Conservation (phyloP, 2,329 filamentous ascomycete genomes). For the Magnaporthiopsis poae region DNA sequence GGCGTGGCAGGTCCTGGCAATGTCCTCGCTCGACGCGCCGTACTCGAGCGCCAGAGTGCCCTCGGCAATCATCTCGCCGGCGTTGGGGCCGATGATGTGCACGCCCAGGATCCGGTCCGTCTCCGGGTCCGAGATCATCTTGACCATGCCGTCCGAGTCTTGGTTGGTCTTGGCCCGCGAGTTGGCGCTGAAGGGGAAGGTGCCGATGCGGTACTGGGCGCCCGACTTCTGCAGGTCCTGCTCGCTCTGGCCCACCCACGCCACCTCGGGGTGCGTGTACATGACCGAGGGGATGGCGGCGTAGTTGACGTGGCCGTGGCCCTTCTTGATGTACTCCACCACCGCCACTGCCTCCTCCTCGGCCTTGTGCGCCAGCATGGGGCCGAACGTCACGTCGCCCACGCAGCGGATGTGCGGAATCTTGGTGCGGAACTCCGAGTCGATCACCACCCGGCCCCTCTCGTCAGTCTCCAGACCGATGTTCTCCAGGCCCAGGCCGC, state of each 20-base stretch:
- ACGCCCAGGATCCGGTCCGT: slow-evolving; percentile 91
- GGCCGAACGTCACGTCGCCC: slow-evolving; percentile 91
- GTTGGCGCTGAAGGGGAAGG: slow-evolving; percentile 96
- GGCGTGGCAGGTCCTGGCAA: slow-evolving; percentile 88
- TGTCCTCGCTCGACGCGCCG: slow-evolving; percentile 87
- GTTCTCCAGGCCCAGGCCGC: slow-evolving; percentile 85
- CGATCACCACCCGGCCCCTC: slow-evolving; percentile 87
- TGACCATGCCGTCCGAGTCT: slow-evolving; percentile 90
- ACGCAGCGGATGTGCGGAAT: slow-evolving; percentile 92
- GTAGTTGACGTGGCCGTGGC: slow-evolving; percentile 98
- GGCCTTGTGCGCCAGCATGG: slow-evolving; percentile 98
- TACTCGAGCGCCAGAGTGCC: slow-evolving; percentile 92
- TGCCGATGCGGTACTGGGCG: slow-evolving; percentile 84
- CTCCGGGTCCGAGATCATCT: slow-evolving; percentile 92
- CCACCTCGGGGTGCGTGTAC: slow-evolving; percentile 98
- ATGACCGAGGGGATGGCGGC: slow-evolving; percentile 94
- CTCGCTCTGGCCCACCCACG: slow-evolving; percentile 97
- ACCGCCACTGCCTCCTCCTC: slow-evolving; percentile 95
- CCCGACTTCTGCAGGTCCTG: slow-evolving; percentile 84
- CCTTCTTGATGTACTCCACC: slow-evolving; percentile 95
- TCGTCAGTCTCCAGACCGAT: slow-evolving; percentile 87
- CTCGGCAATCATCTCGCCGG: slow-evolving; percentile 99
- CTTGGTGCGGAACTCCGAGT: slow-evolving; percentile 98
- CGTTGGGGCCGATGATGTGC: slow-evolving; percentile 92
- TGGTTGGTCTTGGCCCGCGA: slow-evolving; percentile 97